Conservation (phyloP, 345 rosid species). For the Erysimum cheiranthoides region DNA sequence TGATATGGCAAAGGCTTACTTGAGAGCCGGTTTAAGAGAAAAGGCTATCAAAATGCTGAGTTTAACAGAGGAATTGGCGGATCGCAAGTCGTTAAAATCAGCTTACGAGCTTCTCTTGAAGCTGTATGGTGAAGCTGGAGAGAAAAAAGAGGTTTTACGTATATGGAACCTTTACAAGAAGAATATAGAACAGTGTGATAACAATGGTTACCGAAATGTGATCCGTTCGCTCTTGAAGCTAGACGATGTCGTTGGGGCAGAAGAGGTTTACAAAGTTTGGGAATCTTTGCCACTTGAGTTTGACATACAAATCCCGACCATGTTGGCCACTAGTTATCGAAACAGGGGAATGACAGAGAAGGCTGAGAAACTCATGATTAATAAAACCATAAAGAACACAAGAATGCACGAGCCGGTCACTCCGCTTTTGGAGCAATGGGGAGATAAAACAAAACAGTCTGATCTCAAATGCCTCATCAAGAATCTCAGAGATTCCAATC, state of each 20-base stretch:
- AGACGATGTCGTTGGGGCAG: not conserved
- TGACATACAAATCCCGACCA: slow-evolving; percentile 2
- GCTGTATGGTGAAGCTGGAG: slow-evolving; percentile 12
- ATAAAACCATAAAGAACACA: not conserved
- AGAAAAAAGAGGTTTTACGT: slow-evolving; percentile 6
- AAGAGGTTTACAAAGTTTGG: slow-evolving; percentile 25
- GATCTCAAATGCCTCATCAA: slow-evolving; percentile 20
- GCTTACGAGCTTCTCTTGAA: slow-evolving; percentile 25
- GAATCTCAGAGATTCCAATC: slow-evolving; percentile 17
- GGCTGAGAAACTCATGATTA: slow-evolving; percentile 16
- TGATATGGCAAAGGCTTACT: slow-evolving; percentile 20
- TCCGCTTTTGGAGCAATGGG: slow-evolving; percentile 22
- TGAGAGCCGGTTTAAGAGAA: not conserved
- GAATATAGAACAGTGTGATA: slow-evolving; percentile 1
- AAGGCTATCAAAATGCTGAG: slow-evolving; percentile 3
- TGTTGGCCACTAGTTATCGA: slow-evolving; percentile 12
- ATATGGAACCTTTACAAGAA: slow-evolving; percentile 13
- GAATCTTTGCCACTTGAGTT: slow-evolving; percentile 20
- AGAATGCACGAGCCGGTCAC: not conserved
- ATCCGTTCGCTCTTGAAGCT: slow-evolving; percentile 6
- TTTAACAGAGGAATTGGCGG: not conserved
- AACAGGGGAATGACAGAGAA: not conserved
- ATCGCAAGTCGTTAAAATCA: not conserved
- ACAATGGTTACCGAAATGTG: slow-evolving; percentile 8
- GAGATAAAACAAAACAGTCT: not conserved